Conservation (phyloP, 345 rosid genomes). For the Syzygium aqueum region DNA sequence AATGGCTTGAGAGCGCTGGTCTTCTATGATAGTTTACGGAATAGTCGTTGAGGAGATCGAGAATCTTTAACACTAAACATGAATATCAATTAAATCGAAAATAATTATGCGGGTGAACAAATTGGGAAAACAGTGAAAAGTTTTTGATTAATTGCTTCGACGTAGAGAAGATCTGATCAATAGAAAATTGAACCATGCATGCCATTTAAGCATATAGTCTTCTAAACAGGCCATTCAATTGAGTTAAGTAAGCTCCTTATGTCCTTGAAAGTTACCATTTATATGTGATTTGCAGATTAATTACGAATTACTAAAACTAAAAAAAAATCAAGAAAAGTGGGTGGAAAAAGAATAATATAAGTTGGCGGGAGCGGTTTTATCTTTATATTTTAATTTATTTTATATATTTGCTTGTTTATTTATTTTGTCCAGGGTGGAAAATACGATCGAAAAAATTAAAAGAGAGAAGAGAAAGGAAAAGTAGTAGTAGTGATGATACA, state of each 20-base stretch:
- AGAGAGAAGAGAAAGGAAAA: no score
- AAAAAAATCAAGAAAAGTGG: no score
- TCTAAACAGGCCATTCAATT: neutral
- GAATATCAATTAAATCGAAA: neutral
- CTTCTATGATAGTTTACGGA: no score
- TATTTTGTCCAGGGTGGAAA: no score
- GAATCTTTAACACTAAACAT: neutral
- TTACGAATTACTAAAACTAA: no score
- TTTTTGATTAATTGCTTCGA: neutral
- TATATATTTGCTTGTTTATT: no score
- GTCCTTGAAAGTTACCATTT: neutral
- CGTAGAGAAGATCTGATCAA: neutral
- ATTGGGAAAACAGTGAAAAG: neutral
- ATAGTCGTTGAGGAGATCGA: neutral
- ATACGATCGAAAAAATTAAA: no score
- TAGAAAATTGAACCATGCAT: neutral
- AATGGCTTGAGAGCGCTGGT: neutral
- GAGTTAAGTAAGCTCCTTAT: neutral
- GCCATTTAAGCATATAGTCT: neutral
- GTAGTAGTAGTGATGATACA: no score
- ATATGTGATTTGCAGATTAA: neutral
- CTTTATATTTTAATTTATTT: no score
- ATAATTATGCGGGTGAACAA: neutral
- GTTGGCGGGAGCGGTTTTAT: no score
- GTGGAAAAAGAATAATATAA: no score